Base-by-base conservation (phyloP, 2,329 filamentous ascomycete genomes). In the Ophiostoma montium region DNA sequence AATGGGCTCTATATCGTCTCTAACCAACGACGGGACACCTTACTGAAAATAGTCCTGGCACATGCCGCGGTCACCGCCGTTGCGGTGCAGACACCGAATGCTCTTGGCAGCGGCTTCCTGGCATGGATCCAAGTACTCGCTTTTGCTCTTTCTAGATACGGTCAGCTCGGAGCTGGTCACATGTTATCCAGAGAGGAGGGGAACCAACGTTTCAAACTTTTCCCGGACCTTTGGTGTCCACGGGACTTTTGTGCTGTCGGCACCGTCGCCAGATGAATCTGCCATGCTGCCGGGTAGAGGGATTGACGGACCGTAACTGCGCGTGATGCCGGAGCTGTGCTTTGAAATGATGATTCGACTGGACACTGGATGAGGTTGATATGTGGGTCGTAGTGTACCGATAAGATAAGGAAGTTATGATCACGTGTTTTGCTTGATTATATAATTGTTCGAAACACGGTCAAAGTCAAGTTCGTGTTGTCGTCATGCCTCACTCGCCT, bases 21-120 rank as follows among this genome's bases (percentile, higher is more conserved):
- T 35, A 4, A 16, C 7, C 15, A 21, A 31, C 23, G 8, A 27
- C 23, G 23, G 23, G 23, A 27, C 4, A 27, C 23, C 23, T 27
- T 63, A 95, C 88, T 95, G 86, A 62, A 98, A 96, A 63, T 94
- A 96, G 64, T 96, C 90, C 55, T 75, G 74, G 62, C 92, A 98
- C 84, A 96, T 84, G n/a, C 81, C 71, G 56, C 81, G 77, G 62
- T 96, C 87, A 13, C 86, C 89, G 19, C 76, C 81, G 63, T 98
- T 98, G 19, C 92, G 78, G 62, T 88, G 82, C 61, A 98, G 69
- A 61, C 92, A 98, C 63, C 79, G 82, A 57, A 95, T 81, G 66
- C 89, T 95, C 61, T 77, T 76, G 57, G 83, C 72, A 8, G 92
- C 90, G 5, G 87, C 87, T 59, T 95, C 90, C 64, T 96, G 90